Base-by-base conservation (phyloP, 1,139 yeast species). In the Magnusiomyces tetraspermus region DNA sequence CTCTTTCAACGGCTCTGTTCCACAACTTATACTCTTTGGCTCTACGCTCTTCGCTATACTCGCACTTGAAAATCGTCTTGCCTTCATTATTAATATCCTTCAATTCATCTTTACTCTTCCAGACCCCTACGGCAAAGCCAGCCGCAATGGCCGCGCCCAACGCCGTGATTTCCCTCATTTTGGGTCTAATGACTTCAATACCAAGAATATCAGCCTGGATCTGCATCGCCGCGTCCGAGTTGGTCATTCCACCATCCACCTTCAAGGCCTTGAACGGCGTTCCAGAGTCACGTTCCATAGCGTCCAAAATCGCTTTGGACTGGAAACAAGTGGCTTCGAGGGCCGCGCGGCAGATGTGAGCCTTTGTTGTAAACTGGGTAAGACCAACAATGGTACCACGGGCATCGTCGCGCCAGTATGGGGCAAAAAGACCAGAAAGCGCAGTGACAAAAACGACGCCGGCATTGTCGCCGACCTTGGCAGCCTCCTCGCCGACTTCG, bases 141-240 rank as follows among this genome's bases (percentile, higher is more conserved):
- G 97, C 96, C 22, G 96, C 96, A 62, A 90, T 86, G 13, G 97
- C 97, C 13, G 96, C 96, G 28, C 97, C 97, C 58, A 90, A 76
- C 1, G 97, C 97, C 3, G 97, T 90, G 66, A 96, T 89, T 70
- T 90, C 97, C 36, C 88, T 74, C 67, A 85, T 85, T 33, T 80
- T 77, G 1, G 97, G 92, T 62, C 96, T 76, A 63, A 79, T 78
- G 49, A 90, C 94, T 33, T 82, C 79, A 40, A 89, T 88, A 67
- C 96, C 88, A 61, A 89, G 75, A 58, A 90, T 82, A 68, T 90
- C 95, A 8, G 96, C 86, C 71, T 90, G 97, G 59, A 90, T 88
- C 72, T 87, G 96, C 83, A 90, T 85, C 53, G 90, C 94, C 63
- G 85, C 92, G 65, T 85, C 85, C 10, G 96, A 89, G 63, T 85